phyloP scores from a whole-genome alignment of 1,284 basidiomycete genomes.

The Wolfiporia cocos region DNA sequence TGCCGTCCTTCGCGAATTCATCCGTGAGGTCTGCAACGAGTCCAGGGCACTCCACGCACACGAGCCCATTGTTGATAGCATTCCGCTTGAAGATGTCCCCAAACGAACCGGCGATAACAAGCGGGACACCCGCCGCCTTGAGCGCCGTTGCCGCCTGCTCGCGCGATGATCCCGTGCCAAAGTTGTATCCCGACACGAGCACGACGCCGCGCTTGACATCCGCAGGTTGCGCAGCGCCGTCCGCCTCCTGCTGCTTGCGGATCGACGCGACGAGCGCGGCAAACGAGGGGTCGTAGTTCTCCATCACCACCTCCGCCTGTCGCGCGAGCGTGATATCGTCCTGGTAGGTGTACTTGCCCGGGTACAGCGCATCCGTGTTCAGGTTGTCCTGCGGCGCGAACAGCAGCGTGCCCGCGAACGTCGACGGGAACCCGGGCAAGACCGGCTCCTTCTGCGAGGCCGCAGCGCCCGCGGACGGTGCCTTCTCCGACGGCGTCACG shows the following conservation, averaged over 20 bases:
- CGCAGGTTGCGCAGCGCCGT: conserved; percentile 6
- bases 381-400: conserved; percentile 97
- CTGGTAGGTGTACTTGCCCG: conserved; percentile 99
- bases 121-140: conserved; percentile 87
- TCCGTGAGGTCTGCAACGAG: conserved; percentile 83
- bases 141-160: conserved; percentile 98
- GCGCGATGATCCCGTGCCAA: conserved; percentile 97
- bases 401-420: conserved; percentile 81
- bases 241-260: conserved; percentile 24
- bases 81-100: conserved; percentile 99
- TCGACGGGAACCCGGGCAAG: conserved; percentile 75
- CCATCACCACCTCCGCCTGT: conserved; percentile 97
- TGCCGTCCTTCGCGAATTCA: conserved; percentile 66
- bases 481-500: conserved; percentile 27
- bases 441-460: conserved; percentile 48
- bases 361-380: conserved; percentile 98
- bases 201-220: conserved; percentile 52
- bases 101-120: conserved; percentile 95
- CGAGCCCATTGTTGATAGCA: conserved; percentile 97
- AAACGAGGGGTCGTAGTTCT: conserved; percentile 95
- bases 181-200: conserved; percentile 94
- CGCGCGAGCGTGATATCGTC: conserved; percentile 96
- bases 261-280: conserved; percentile 70
- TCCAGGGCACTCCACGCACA: conserved; percentile 90
- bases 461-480: conserved; percentile 21